Evolutionary conservation across 768 basidiomycete genomes (phyloP), one percentile per base, ranked within the genome.

Genomic region (Auriscalpium orientale): DNA sequence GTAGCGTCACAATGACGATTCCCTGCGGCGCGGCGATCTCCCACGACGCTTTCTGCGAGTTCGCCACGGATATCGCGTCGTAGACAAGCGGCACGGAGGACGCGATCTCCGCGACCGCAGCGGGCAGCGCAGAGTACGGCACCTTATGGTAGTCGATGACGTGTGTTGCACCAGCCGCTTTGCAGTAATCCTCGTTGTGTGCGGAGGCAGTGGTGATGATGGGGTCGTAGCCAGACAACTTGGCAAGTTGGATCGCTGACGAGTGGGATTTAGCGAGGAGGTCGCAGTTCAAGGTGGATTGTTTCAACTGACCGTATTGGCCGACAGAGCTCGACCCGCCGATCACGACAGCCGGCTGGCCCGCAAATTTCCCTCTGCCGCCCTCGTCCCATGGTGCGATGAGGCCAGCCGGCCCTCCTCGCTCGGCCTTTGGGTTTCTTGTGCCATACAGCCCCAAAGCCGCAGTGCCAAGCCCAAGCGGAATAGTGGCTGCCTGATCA

Each of bases 241-340:
- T 59, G 22, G 58, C 58, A 2, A 60, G 55, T n/a, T 62, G 58
- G 34, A 62, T 49, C 34, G 60, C 58, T 61, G 21, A 7, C 21
- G 3, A 28, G 11, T 8, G 36, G 10, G 8, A 1, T 4, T 22
- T 21, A 22, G 33, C 40, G 2, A 11, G 2, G 44, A 20, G 9
- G 6, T 44, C 16, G 21, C 4, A 12, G 16, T 44, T 18, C 20
- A n/a, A n/a, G 44, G 16, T 16, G 28, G n/a, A 13, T 18, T 15
- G 15, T 43, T 3, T 8, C 12, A n/a, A 60, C 71, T 60, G 65
- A 76, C 79, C 75, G 34, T 68, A 74, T 71, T 80, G 77, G 45
- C 80, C 79, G 3, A 79, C 76, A 35, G 77, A 79, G 49, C 74
- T 73, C 22, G 73, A 64, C 7, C 80, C 80, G 38, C 79, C 80